Base-by-base conservation (phyloP, 2,329 filamentous ascomycete species). In the Lecanicillium sp. region DNA sequence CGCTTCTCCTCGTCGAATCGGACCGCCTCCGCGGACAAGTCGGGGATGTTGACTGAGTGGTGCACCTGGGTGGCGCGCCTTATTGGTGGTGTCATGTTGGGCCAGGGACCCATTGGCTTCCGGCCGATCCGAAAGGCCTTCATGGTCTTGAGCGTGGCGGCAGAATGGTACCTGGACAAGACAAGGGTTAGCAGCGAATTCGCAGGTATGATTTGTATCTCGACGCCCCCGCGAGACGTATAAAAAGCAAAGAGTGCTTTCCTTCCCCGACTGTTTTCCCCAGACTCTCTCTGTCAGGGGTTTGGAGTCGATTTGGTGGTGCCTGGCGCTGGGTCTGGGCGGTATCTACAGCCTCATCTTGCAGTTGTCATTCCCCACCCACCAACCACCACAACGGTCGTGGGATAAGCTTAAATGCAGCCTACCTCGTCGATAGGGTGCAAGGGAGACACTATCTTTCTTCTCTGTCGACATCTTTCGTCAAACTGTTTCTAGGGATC, bases 61-160 rank as follows among this genome's bases (percentile, higher is more conserved):
- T 28, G 14, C n/a, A 16, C 8, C 19, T 29, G 17, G 15, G 13
- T 16, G 9, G 32, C 5, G 9, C 29, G 32, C 51, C 70, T 65
- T 43, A 80, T 78, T 46, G 77, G 77, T 40, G 77, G 76, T 47
- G 68, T 70, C 48, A 70, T 63, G 58, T 76, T 78, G 43, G 59
- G 57, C 76, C 76, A 81, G 28, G 67, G 67, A 45, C 70, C 65
- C 39, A 59, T 51, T 33, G 72, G 62, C 51, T 67, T 70, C 50
- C 67, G 70, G 48, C 75, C 77, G 48, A 81, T 76, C 48, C 72
- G 73, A 57, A 70, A 78, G 48, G 68, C 66, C 54, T 68, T 71
- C 73, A 81, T 78, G 36, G 68, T 70, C 35, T 64, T 61, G 20
- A 78, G 54, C 12, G 74, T 74, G 38, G 63, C 57, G 29, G 61